Evolutionary conservation across 2,329 filamentous ascomycete species (phyloP).

Genomic region (Paecilomyces variotii): DNA sequence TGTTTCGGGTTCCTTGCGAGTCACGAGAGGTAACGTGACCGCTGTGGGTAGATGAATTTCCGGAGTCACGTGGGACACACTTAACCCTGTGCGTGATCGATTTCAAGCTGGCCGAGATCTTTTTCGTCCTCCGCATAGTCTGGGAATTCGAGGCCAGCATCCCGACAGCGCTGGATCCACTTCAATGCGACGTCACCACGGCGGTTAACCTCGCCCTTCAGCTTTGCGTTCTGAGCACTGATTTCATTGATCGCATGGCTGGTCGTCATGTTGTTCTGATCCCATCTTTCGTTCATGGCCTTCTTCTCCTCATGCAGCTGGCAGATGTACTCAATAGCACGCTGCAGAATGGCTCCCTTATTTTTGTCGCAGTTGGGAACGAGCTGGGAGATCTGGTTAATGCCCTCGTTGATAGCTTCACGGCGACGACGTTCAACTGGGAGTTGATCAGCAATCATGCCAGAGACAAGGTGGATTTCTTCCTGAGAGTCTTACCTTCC

Average conservation of each 20-base stretch:
- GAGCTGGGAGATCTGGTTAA: conserved; percentile 95
- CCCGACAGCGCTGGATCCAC: conserved; percentile 40
- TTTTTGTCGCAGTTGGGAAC: conserved; percentile 98
- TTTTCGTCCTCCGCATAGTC: conserved; percentile 37
- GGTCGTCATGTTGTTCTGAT: conserved; percentile 37
- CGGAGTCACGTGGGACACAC: neutral
- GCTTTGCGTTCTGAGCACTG: conserved; percentile 86
- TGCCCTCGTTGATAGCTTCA: conserved; percentile 98
- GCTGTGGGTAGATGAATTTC: neutral
- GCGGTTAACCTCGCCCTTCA: conserved; percentile 81
- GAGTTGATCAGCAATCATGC: neutral
- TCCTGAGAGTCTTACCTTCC: conserved; percentile 61
- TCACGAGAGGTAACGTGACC: neutral
- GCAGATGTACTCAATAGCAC: conserved; percentile 87
- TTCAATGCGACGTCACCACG: conserved; percentile 63
- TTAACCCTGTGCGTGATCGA: conserved; percentile 19
- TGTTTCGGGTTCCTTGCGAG: neutral
- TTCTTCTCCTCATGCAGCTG: conserved; percentile 55
- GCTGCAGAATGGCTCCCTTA: conserved; percentile 91
- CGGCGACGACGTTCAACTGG: conserved; percentile 89
- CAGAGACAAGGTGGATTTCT: neutral
- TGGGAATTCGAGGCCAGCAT: conserved; percentile 41
- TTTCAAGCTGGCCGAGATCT: conserved; percentile 28
- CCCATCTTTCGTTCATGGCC: conserved; percentile 33
- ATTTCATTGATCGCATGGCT: conserved; percentile 63